Conservation (phyloP, 164 flowering plant species). For the Taxillus chinensis region DNA sequence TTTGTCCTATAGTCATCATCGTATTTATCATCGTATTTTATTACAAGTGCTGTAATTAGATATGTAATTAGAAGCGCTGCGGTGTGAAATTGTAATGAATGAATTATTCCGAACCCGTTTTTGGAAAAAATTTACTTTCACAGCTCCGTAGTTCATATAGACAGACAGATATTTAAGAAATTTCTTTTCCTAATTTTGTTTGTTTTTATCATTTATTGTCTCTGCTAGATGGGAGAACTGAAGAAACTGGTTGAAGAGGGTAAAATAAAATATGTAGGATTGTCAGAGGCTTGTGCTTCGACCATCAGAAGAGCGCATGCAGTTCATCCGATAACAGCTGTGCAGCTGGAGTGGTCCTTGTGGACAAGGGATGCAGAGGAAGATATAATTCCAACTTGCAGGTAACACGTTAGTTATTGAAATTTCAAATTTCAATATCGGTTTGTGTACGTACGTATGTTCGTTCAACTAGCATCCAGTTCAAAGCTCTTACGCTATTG, state of each 20-base stretch:
- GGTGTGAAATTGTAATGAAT: too few relatives aligned
- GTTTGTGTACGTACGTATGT: not conserved
- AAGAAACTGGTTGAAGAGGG: slow-evolving; percentile 7
- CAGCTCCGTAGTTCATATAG: too few relatives aligned
- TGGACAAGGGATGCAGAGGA: slow-evolving; percentile 4
- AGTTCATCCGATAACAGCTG: slow-evolving; percentile 5
- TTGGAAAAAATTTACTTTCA: too few relatives aligned
- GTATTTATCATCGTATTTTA: too few relatives aligned
- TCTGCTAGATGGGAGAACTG: slow-evolving; percentile 1
- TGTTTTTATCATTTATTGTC: not conserved
- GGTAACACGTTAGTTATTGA: not conserved
- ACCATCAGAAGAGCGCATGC: slow-evolving; percentile 2
- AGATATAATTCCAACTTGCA: slow-evolving; percentile 5
- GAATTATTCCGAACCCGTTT: too few relatives aligned
- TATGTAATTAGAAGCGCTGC: too few relatives aligned
- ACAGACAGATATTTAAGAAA: too few relatives aligned
- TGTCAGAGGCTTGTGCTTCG: slow-evolving; percentile 4
- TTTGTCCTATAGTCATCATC: too few relatives aligned
- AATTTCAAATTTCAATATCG: not conserved
- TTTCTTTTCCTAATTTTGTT: not conserved
- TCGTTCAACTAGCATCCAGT: too few relatives aligned
- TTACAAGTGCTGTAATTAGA: too few relatives aligned
- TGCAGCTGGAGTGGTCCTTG: slow-evolving; percentile 7
- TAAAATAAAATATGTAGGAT: slow-evolving; percentile 2
- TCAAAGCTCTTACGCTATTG: not conserved